Evolutionary conservation across 345 rosid species (phyloP).

Genomic region (Eucalyptus guilfoylei): DNA sequence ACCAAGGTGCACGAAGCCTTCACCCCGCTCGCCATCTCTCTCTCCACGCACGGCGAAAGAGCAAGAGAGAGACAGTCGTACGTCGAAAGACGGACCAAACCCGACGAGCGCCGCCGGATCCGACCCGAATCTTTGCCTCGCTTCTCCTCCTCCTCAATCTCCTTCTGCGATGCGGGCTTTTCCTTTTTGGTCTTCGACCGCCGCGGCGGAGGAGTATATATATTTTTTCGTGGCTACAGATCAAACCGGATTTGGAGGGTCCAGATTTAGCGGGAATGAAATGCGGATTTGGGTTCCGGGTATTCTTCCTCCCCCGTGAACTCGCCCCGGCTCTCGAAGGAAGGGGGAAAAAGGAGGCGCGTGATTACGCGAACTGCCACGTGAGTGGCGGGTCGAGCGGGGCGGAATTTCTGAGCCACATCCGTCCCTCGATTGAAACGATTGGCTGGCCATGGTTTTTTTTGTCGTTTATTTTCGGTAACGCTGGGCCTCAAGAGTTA

Average conservation of each 20-base stretch:
- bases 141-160: background rate
- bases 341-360: background rate
- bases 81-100: background rate
- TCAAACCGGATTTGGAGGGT: background rate
- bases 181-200: too few species aligned
- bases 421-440: background rate
- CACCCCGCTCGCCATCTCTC: constrained; percentile 1
- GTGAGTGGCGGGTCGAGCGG: background rate
- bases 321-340: background rate
- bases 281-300: background rate
- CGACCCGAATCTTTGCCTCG: background rate
- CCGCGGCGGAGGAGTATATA: background rate
- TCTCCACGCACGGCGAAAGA: background rate
- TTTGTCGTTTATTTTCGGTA: too few species aligned
- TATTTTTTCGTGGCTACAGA: background rate
- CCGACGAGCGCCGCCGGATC: constrained; percentile 35
- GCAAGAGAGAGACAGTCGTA: background rate
- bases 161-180: background rate
- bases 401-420: background rate
- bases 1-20: constrained; percentile 14
- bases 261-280: background rate
- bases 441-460: background rate
- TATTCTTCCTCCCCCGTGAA: background rate
- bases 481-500: too few species aligned
- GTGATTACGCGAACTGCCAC: background rate